Evolutionary conservation across 2,329 filamentous ascomycete species (phyloP).

Genomic region (Paecilomyces niveus): DNA sequence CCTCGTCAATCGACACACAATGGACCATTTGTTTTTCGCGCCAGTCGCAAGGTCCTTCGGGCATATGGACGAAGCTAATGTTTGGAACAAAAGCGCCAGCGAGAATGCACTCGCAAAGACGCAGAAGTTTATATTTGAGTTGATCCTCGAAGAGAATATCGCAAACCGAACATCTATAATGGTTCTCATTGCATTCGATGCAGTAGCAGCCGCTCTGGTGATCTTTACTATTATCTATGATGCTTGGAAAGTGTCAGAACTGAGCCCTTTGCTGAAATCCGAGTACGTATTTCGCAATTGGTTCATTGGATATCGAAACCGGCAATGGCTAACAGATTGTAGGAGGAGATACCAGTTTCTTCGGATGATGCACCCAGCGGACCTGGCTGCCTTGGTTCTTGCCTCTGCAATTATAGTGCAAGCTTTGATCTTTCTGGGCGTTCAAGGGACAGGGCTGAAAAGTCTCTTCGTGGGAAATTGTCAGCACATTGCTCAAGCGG

Average conservation of each 20-base stretch:
- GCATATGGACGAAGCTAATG: not conserved
- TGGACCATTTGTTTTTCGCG: not conserved
- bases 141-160: slow-evolving; percentile 2
- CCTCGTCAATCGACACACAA: not conserved
- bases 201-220: slow-evolving; percentile 6
- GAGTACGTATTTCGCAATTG: slow-evolving; percentile 2
- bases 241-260: slow-evolving; percentile 4
- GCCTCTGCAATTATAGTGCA: slow-evolving; percentile 10
- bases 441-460: slow-evolving; percentile 8
- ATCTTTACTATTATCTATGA: slow-evolving; percentile 6
- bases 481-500: slow-evolving; percentile 11
- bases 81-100: not conserved
- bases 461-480: slow-evolving; percentile 3
- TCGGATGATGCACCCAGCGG: slow-evolving; percentile 10
- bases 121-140: not conserved
- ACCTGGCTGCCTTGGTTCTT: slow-evolving; percentile 10
- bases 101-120: not conserved
- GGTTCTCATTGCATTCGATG: slow-evolving; percentile 8
- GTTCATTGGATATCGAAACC: not conserved
- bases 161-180: slow-evolving; percentile 5
- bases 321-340: not conserved
- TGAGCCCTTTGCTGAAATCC: not conserved
- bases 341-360: slow-evolving; percentile 6
- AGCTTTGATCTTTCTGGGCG: slow-evolving; percentile 8
- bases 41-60: not conserved